Base-by-base conservation (phyloP, 2,329 filamentous ascomycete genomes). In the Aspergillus ochraceus region DNA sequence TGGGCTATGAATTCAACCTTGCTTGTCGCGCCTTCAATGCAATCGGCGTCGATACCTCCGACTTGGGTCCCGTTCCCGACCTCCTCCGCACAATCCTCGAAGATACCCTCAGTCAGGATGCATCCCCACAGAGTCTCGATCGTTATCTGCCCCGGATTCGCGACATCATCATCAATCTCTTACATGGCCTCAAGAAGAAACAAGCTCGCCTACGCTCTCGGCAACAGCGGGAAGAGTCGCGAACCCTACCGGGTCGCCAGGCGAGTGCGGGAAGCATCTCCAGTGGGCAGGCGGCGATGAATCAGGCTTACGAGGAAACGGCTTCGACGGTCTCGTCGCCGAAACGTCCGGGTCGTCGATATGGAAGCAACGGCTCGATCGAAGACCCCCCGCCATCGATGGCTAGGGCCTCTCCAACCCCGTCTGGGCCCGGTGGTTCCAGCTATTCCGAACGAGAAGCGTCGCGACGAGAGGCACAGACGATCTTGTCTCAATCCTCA, bases 1-100 rank as follows among this genome's bases (percentile, higher is more conserved):
- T 99, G 62, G 95, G 95, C 51, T 99, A 99, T 78, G 95, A 99
- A 78, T 99, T 99, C 84, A 99, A 99, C 78, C 95, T 99, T 81
- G 95, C 95, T 29, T 98, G 94, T 76, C 90, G 95, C 58, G 94
- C 95, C 62, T 99, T 99, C 78, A 92, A 91, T 70, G 92, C 93
- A 60, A 99, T 99, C 71, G 95, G 96, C 63, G 95, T 99, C 64
- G 95, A 99, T 71, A 97, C 93, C 1, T 86, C 88, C 26, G 95
- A 99, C 75, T 83, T 99, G 12, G 95, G 95, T 59, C 97, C 97
- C 68, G 95, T 99, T 2, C 95, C 95, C 6, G 95, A 99, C 74
- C 82, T 93, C 60, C 80, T 99, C 64, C 88, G 95, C 68, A 88
- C 88, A 60, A 98, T 99, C 59, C 85, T 99, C 57, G 95, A 99